These are phyloP conservation scores for Xylaria intraflava DNA, from an alignment of 495 filamentous ascomycete genomes.

Conservation along the genomic window DNA sequence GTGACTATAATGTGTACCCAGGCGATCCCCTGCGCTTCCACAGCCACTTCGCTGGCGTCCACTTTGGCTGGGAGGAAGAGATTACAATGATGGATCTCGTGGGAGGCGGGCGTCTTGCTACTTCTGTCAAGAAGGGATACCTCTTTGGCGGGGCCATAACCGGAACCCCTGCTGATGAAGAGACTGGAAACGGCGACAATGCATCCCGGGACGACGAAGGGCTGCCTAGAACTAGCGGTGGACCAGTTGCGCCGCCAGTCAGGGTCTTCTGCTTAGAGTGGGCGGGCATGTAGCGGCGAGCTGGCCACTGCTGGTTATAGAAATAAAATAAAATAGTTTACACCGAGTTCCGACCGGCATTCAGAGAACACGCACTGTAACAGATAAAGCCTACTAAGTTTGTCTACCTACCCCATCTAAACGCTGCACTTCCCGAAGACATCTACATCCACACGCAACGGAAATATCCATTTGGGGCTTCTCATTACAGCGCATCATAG, in stretches of 20 bases:
- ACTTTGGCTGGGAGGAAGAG: slow-evolving; percentile 78
- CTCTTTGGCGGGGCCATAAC: slow-evolving; percentile 62
- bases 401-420: too few species aligned
- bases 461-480: not conserved
- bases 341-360: not conserved
- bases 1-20: slow-evolving; percentile 88
- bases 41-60: slow-evolving; percentile 77
- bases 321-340: not conserved
- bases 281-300: slow-evolving; percentile 63
- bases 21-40: slow-evolving; percentile 94
- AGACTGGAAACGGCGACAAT: slow-evolving; percentile 16
- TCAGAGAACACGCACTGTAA: too few species aligned
- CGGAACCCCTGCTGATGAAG: slow-evolving; percentile 8
- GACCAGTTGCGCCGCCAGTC: slow-evolving; percentile 30
- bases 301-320: not conserved
- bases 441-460: too few species aligned
- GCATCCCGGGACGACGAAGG: slow-evolving; percentile 19
- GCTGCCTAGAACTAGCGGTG: not conserved
- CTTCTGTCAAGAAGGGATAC: slow-evolving; percentile 92
- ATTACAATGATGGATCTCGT: slow-evolving; percentile 78
- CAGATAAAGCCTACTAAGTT: too few species aligned
- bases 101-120: slow-evolving; percentile 78
- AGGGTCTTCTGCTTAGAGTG: slow-evolving; percentile 75
- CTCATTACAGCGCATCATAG: not conserved
- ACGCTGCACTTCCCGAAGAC: not conserved